Evolutionary conservation across 345 rosid genomes (phyloP), one percentile per base, ranked within the genome.

Genomic region (Garcia nutans): DNA sequence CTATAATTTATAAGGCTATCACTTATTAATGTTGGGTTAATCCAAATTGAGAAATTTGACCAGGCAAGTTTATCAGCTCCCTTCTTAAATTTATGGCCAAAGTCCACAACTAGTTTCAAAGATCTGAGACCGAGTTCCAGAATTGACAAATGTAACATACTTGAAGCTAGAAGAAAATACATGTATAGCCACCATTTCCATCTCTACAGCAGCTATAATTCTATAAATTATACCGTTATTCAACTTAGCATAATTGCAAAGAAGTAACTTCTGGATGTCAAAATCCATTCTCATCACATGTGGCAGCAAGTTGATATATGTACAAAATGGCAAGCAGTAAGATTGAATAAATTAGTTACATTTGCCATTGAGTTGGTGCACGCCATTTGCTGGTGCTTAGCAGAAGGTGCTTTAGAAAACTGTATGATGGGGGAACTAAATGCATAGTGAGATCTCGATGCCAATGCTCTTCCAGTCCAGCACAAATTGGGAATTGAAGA

Each of bases 361-460:
- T 74, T 86, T 47, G 85, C 84, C 82, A 84, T 80, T 60, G 97
- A 64, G 68, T 89, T 87, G 79, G 87, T 80, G 71, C 84, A 82
- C 17, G 68, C 68, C 74, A 81, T 85, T 85, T 90, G 86, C 17
- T 68, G 77, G 59, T 55, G 77, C 71, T 87, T 86, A 33, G 63
- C 68, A 47, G 82, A 54, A 80, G 84, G 70, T 49, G 76, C 81
- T 80, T 80, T 81, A 10, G 89, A 79, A 58, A 81, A n/a, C 69
- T 81, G 86, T 61, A 75, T 59, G 23, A 78, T 11, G 5, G 87
- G 85, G 42, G 87, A 81, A 61, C 78, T 76, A 13, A 84, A 59
- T 1, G 87, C 88, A 82, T 90, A 84, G 80, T 79, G 85, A 44
- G 85, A 80, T 68, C 81, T 82, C 57, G 91, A 92, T 62, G 89